Evolutionary conservation across 108 stramenopile species (phyloP).

Genomic region (Pinguiococcus pyrenoidosus): DNA sequence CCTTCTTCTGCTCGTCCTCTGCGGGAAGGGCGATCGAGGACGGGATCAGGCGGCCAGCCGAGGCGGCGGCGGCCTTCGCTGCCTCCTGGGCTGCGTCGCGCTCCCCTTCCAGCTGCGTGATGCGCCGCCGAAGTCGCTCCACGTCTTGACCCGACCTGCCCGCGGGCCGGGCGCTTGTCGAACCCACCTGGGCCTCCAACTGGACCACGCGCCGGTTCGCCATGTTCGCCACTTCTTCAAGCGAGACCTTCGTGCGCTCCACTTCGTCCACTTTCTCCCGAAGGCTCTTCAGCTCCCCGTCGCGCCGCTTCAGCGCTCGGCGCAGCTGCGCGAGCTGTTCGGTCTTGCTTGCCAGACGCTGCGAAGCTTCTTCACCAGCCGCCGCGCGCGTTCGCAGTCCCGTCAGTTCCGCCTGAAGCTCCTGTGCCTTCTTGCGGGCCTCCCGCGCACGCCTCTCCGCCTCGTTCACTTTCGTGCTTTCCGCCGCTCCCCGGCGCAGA

Average conservation of each 20-base stretch:
- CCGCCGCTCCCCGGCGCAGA: conserved; percentile 23
- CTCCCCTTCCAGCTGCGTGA: no score
- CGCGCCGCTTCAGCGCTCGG: conserved; percentile 23
- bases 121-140: no score
- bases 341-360: conserved; percentile 24
- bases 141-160: no score
- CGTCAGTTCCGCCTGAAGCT: conserved; percentile 22
- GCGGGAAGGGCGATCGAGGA: no score
- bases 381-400: conserved; percentile 8
- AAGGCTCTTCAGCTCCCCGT: conserved; percentile 15
- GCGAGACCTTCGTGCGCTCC: conserved; percentile 3
- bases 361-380: conserved; percentile 14
- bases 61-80: no score
- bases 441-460: conserved; percentile 20
- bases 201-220: no score
- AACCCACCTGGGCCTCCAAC: no score
- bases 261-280: conserved; percentile 11
- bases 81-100: no score
- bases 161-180: no score
- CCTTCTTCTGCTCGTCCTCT: no score
- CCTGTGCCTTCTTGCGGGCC: conserved; percentile 8
- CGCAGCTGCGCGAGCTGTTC: conserved; percentile 24
- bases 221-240: no score
- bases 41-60: no score
- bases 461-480: conserved; percentile 9